A percentile compares a stretch with the other conserved stretches of the same genome.
phyloP scores from a whole-genome alignment of 2,329 filamentous ascomycete species.

The Neurospora sp. region DNA sequence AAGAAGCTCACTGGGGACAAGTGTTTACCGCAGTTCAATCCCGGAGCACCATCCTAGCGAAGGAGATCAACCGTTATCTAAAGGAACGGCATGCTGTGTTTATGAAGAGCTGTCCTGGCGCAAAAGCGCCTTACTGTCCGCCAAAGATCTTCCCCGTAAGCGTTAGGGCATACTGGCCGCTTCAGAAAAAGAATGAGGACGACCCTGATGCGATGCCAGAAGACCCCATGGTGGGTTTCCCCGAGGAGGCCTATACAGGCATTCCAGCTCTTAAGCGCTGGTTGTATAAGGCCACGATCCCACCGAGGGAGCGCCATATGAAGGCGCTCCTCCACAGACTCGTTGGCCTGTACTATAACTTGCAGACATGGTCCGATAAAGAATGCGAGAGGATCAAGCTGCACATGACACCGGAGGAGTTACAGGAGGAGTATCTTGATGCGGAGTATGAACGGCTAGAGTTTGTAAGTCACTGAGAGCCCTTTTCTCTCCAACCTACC shows the following conservation, averaged over 20 bases:
- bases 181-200: background rate
- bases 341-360: background rate
- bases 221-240: background rate
- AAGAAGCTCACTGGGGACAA: background rate
- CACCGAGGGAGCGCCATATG: background rate
- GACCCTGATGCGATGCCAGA: background rate
- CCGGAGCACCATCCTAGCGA: background rate
- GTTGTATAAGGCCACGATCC: conserved; percentile 2
- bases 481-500: background rate
- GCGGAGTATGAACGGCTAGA: no score
- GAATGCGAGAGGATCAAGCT: background rate
- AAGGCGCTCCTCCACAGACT: background rate
- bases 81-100: background rate
- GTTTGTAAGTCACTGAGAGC: no score
- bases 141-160: conserved; percentile 2
- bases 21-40: background rate
- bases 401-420: background rate
- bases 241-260: conserved; percentile 3
- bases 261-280: conserved; percentile 4
- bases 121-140: background rate
- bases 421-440: background rate
- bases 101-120: background rate
- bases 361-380: conserved; percentile 2
- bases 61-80: background rate
- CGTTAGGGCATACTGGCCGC: background rate